phyloP scores from a whole-genome alignment of 805 yeast genomes.

The Schizosaccharomyces lindneri region DNA sequence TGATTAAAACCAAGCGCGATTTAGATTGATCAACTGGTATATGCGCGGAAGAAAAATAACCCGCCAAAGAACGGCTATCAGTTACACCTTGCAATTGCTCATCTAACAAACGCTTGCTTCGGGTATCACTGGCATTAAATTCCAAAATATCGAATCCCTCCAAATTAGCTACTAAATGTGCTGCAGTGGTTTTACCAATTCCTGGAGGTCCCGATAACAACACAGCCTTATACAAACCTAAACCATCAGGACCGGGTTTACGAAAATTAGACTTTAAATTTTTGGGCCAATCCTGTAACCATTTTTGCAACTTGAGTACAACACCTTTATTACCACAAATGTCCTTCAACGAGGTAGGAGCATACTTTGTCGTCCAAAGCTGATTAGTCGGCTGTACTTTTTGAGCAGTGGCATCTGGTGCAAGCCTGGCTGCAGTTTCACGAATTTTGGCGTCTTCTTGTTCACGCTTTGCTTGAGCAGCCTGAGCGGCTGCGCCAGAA shows the following conservation, averaged over 20 bases:
- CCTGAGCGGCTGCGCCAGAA: conserved; percentile 48
- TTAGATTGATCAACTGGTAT: conserved; percentile 15
- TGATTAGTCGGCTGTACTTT: conserved; percentile 9
- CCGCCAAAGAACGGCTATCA: conserved; percentile 60
- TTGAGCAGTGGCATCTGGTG: conserved; percentile 11
- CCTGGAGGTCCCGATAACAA: conserved; percentile 87
- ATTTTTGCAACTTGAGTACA: conserved; percentile 35
- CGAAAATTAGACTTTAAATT: conserved; percentile 27
- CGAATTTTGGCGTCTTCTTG: conserved; percentile 41
- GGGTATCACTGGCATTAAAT: conserved; percentile 68
- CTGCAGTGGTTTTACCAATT: conserved; percentile 75
- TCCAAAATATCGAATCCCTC: conserved; percentile 63
- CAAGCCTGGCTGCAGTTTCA: conserved; percentile 23
- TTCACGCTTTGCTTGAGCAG: conserved; percentile 42
- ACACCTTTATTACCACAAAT: conserved; percentile 78
- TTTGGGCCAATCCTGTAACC: conserved; percentile 59
- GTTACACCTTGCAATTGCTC: conserved; percentile 43
- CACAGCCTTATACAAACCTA: conserved; percentile 55
- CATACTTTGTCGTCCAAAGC: conserved; percentile 83
- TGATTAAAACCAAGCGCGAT: conserved; percentile 51
- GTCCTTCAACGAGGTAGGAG: conserved; percentile 51
- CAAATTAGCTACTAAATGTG: conserved; percentile 60
- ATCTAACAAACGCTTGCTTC: conserved; percentile 58
- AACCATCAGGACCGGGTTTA: conserved; percentile 34
- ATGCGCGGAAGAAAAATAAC: conserved; percentile 25